Conservation (phyloP, 257 asterid species). For the Nicotiana benthamiana region DNA sequence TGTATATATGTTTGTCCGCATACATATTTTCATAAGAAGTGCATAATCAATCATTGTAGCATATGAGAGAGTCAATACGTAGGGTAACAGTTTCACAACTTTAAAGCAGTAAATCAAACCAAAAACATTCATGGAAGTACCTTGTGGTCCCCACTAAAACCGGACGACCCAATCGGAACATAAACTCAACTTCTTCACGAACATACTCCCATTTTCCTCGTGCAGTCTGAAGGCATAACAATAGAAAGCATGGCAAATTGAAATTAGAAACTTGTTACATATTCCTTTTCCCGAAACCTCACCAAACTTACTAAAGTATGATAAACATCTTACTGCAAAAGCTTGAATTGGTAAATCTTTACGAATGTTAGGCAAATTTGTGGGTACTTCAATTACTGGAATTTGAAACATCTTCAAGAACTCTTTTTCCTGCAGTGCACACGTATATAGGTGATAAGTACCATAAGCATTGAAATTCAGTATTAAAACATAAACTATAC, state of each 20-base stretch:
- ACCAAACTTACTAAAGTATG: not conserved
- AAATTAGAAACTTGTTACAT: conserved; percentile 6
- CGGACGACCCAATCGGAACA: conserved; percentile 87
- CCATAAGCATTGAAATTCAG: not conserved
- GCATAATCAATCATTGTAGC: not conserved
- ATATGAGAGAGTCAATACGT: not conserved
- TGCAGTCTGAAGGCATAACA: conserved; percentile 54
- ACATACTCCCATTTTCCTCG: conserved; percentile 88
- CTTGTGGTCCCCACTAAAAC: conserved; percentile 97
- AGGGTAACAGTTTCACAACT: not conserved
- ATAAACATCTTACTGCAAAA: conserved; percentile 65
- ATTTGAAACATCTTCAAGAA: conserved; percentile 82
- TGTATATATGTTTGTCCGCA: not conserved
- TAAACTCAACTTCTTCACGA: conserved; percentile 73
- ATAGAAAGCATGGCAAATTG: conserved; percentile 17
- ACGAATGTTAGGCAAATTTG: conserved; percentile 83
- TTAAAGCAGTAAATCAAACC: not conserved
- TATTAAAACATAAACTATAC: not conserved
- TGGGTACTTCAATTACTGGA: conserved; percentile 96
- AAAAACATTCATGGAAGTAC: conserved; percentile 36
- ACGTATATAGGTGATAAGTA: not conserved
- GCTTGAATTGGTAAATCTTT: conserved; percentile 84
- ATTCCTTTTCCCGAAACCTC: not conserved
- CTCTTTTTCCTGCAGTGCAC: conserved; percentile 69
- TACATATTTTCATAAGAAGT: not conserved